phyloP scores from a whole-genome alignment of 75 land plant species.

The Cupressus sempervirens region DNA sequence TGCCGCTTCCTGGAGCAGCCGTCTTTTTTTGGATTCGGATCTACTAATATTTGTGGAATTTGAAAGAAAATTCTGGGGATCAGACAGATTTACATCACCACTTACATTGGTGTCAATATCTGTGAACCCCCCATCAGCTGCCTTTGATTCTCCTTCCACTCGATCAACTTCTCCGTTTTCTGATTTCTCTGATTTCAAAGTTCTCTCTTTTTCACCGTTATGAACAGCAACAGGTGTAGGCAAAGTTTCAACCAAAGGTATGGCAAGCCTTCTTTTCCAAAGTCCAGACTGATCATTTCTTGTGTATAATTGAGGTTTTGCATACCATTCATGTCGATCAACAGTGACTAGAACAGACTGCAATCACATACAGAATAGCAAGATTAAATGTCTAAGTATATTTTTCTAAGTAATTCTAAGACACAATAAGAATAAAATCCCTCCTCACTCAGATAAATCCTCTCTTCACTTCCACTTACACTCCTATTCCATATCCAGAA shows the following conservation, averaged over 20 bases:
- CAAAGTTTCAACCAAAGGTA: slow-evolving; percentile 13
- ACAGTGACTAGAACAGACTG: slow-evolving; percentile 95
- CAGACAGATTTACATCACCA: slow-evolving; percentile 21
- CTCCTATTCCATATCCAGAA: background rate
- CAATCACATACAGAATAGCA: slow-evolving; percentile 12
- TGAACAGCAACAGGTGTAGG: slow-evolving; percentile 15
- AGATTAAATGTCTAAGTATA: background rate
- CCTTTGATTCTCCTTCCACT: slow-evolving; percentile 14
- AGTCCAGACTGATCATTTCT: slow-evolving; percentile 80
- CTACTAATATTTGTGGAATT: slow-evolving; percentile 17
- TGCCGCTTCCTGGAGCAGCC: slow-evolving; percentile 42
- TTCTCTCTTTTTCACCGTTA: slow-evolving; percentile 13
- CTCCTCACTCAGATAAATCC: background rate
- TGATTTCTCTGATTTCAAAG: slow-evolving; percentile 3
- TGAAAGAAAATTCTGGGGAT: slow-evolving; percentile 4
- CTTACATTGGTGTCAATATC: slow-evolving; percentile 15
- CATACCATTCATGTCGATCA: slow-evolving; percentile 98
- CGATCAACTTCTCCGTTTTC: background rate
- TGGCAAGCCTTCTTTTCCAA: slow-evolving; percentile 63
- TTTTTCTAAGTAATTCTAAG: background rate
- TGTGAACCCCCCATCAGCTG: slow-evolving; percentile 1
- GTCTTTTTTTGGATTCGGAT: slow-evolving; percentile 45
- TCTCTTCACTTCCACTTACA: background rate
- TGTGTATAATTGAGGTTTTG: slow-evolving; percentile 72
- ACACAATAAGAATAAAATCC: background rate